A percentile compares a stretch with the other conserved stretches of the same genome.
These are phyloP conservation scores for Claviceps purpurea DNA, from an alignment of 2,329 filamentous ascomycete species.

Conservation along the genomic window DNA sequence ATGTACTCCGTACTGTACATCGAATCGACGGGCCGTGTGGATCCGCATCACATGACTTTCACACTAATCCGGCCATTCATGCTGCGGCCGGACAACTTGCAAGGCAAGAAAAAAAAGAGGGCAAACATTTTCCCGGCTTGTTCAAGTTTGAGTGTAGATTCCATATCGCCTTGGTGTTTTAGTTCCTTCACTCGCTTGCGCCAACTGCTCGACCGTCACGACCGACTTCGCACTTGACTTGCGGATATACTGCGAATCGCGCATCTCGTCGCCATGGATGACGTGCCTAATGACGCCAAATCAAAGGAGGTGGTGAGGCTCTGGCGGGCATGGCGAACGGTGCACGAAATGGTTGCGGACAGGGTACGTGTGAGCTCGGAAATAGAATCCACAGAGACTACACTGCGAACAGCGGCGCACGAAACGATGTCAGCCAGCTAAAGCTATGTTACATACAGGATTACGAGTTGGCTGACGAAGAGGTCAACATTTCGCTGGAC, in stretches of 20 bases:
- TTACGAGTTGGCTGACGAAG: constrained; percentile 81
- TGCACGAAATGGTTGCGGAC: constrained; percentile 89
- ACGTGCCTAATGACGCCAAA: constrained; percentile 35
- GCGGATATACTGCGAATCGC: background rate
- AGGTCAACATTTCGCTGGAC: constrained; percentile 76
- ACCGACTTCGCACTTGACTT: background rate
- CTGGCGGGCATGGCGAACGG: constrained; percentile 88
- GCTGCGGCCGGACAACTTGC: background rate
- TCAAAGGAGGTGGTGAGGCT: constrained; percentile 50
- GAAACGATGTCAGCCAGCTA: background rate
- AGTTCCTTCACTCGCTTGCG: background rate
- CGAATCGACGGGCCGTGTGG: background rate
- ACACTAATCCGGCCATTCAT: background rate
- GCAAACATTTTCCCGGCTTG: background rate
- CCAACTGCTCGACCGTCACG: constrained; percentile 1
- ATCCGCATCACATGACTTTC: background rate
- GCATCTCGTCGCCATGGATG: constrained; percentile 20
- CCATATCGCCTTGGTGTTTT: background rate
- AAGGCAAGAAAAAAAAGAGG: background rate
- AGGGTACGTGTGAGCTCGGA: constrained; percentile 43
- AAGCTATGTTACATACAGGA: constrained; percentile 41
- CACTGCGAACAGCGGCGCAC: background rate
- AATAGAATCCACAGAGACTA: background rate
- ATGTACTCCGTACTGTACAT: background rate
- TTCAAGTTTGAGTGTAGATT: background rate